Evolutionary conservation across 441 rosid species (phyloP), one percentile per base, ranked within the genome.

Genomic region (Flueggea neowawraea): DNA sequence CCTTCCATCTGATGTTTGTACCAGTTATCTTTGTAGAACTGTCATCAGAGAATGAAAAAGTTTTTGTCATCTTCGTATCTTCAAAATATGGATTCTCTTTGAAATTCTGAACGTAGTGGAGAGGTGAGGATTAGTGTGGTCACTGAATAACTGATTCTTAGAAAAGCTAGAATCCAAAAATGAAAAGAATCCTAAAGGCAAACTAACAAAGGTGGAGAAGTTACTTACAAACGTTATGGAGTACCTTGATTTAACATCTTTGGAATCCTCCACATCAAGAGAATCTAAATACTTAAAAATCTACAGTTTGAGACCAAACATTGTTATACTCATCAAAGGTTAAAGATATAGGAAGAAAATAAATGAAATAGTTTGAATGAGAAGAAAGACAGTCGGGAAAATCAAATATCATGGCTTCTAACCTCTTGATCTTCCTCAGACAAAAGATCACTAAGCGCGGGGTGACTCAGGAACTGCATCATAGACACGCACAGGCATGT

Each of bases 341-440:
- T 36, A 36, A 36, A 36, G 41, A 1, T 36, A 36, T 5, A 2
- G 33, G 51, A 36, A 32, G 45, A 31, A 22, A 9, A 32, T 15
- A 12, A 48, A 32, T 16, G 22, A 43, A 51, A 12, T 15, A 5
- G 33, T 31, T 16, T 13, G 4, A 7, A 16, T 39, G 41, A n/a
- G 17, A 36, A 13, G 3, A 10, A 22, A 47, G 11, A 0, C 17
- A 57, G 31, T 22, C n/a, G 36, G 48, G n/a, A 50, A 51, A 17
- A 31, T 50, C 64, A 48, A 10, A 61, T 12, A 17, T 52, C 52
- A 59, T 58, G 51, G 6, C 32, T 36, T 1, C 77, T 67, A 67
- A 92, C 98, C 96, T 92, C 85, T 63, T 90, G 96, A 73, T 92
- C 97, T 63, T 88, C 94, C 62, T 90, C 97, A 0, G 76, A 86